Evolutionary conservation across 2,329 filamentous ascomycete genomes (phyloP), one percentile per base, ranked within the genome.

Genomic region (Fusarium sp.): DNA sequence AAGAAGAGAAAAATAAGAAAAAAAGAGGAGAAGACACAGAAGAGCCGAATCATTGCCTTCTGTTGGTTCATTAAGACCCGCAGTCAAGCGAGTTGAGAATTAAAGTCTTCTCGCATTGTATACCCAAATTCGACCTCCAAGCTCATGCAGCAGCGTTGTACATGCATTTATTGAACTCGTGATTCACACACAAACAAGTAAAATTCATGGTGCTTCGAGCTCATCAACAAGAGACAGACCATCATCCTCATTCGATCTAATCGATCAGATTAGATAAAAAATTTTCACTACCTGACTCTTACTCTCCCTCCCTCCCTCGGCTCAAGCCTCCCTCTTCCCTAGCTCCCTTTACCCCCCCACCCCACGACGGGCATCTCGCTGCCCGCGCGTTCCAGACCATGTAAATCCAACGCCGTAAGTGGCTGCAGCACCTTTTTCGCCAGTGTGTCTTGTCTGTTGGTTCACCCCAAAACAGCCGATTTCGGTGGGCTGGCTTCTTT

Each of bases 181-280:
- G 27, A 32, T 54, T 9, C 30, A 33, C 27, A 14, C 6, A 4
- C 7, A 22, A 11, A 27, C 57, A 63, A 20, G 37, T 47, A 35
- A 32, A 40, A 37, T 60, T 40, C 27, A 33, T 11, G 35, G 50
- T 22, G 20, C 57, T 32, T 47, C 4, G 37, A 32, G 33, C 37
- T 22, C 20, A 15, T 59, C 8, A 3, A n/a, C 5, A 22, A 22
- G 22, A 45, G 40, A 22, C 32, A 35, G 37, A 50, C 38, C 30
- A 61, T 50, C 4, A 38, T 15, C 10, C 12, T 72, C 66, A 50
- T 20, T 17, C 33, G 71, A 74, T 73, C 72, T 74, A 70, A 74
- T 74, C 72, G 63, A 76, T 76, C 74, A 70, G 74, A 76, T 76
- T 76, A 76, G 74, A 76, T 76, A 72, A 76, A 74, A 60, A 61